These are phyloP conservation scores for Metschnikowia shivogae DNA, from an alignment of 805 yeast genomes.

Conservation along the genomic window DNA sequence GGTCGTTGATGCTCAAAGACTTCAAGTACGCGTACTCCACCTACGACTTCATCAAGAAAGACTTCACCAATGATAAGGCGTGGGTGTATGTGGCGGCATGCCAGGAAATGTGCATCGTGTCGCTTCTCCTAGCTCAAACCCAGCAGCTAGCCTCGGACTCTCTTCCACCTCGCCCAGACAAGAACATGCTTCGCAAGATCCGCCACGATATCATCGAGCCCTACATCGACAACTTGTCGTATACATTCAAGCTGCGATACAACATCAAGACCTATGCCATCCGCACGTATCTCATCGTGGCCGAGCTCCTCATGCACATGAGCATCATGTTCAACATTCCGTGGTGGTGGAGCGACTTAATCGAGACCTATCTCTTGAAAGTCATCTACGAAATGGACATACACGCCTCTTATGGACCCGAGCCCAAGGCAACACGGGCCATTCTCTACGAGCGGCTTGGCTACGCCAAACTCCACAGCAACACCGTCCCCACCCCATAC, in stretches of 20 bases:
- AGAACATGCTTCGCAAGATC: conserved; percentile 42
- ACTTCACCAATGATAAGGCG: conserved; percentile 70
- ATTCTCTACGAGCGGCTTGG: conserved; percentile 41
- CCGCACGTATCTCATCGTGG: conserved; percentile 59
- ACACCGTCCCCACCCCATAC: conserved; percentile 12
- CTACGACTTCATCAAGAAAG: conserved; percentile 78
- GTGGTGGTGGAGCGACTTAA: conserved; percentile 44
- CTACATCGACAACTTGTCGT: conserved; percentile 64
- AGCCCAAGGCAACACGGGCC: conserved; percentile 45
- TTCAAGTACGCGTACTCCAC: conserved; percentile 78
- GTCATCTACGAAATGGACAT: conserved; percentile 42
- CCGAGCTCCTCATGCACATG: conserved; percentile 64
- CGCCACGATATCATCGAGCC: conserved; percentile 55
- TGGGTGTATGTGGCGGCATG: conserved; percentile 77
- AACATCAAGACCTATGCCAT: conserved; percentile 66
- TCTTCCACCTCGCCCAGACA: conserved; percentile 29
- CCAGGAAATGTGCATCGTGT: conserved; percentile 83
- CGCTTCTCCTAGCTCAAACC: conserved; percentile 59
- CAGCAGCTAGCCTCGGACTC: conserved; percentile 22
- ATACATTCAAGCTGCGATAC: conserved; percentile 70
- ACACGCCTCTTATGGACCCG: conserved; percentile 34
- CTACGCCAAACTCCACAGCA: conserved; percentile 17
- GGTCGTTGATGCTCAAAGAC: conserved; percentile 88
- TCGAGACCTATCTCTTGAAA: conserved; percentile 44
- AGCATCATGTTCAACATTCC: conserved; percentile 37